Conservation (phyloP, 768 basidiomycete genomes). For the Lactarius psammicola region DNA sequence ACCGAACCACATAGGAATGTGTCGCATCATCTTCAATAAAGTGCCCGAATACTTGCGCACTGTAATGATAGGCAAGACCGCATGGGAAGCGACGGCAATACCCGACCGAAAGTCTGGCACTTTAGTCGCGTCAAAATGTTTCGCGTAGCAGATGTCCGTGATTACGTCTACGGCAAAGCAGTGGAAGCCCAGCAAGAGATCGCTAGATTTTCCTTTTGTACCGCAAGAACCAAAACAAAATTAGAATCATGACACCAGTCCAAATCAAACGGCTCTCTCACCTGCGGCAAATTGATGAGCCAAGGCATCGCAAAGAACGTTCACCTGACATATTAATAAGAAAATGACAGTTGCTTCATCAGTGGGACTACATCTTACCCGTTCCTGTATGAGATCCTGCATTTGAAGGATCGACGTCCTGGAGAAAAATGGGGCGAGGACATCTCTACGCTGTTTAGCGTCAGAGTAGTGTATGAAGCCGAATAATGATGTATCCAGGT, state of each 20-base stretch:
- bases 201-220: conserved; percentile 7
- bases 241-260: background rate
- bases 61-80: background rate
- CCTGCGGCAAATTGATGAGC: background rate
- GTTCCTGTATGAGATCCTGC: conserved; percentile 1
- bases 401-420: background rate
- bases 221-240: background rate
- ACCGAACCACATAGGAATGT: background rate
- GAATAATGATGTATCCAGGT: background rate
- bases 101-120: background rate
- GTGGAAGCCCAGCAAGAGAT: background rate
- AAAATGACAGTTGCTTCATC: background rate
- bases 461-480: conserved; percentile 8
- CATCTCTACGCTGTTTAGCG: conserved; percentile 7
- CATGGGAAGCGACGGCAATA: background rate
- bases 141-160: conserved; percentile 2
- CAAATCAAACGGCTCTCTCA: background rate
- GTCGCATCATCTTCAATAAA: background rate
- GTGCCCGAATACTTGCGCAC: background rate
- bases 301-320: conserved; percentile 3
- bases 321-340: background rate
- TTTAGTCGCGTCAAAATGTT: background rate
- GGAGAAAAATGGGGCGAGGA: conserved; percentile 4
- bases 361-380: background rate
- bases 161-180: conserved; percentile 7